Base-by-base conservation (phyloP, 2,329 filamentous ascomycete genomes). In the Xylariaceae sp. region DNA sequence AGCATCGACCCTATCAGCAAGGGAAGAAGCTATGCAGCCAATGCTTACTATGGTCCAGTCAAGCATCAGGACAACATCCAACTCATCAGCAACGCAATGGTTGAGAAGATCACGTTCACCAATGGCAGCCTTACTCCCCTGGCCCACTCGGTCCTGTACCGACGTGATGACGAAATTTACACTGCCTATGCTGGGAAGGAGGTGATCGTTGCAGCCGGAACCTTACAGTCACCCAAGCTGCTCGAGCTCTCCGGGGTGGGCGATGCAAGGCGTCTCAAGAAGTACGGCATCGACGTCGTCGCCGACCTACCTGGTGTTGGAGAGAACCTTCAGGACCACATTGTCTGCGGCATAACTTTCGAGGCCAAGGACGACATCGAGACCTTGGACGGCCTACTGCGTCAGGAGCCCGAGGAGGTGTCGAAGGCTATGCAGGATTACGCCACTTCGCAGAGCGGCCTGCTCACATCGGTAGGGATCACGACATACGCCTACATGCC, bases 231-330 rank as follows among this genome's bases (percentile, higher is more conserved):
- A 1, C 44, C 44, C 4, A 44, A 60, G 19, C 31, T 67, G 0
- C 50, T 67, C 0, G 57, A 65, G 37, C 46, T 61, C 1, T 64
- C 60, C 7, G 63, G 64, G 6, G 32, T 52, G 4, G 49, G 49
- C 3, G 30, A 38, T 12, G 16, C 13, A 5, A 19, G 31, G 2
- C 2, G 44, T 1, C 40, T 51, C 0, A 15, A 31, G 2, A 6
- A n/a, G 3, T 30, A 39, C 24, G 8, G 34, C 36, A 18, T 32
- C 28, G 31, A 39, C 1, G 15, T 39, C 5, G 19, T 44, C 8
- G 21, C 38, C 12, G 33, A 50, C 11, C 28, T 44, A 2, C 35
- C 45, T 1, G 37, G 28, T 1, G 39, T 50, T 9, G 47, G 47
- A 1, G 41, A 47, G 9, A 49, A 47, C 15, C 43, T 47, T 3